Evolutionary conservation across 495 filamentous ascomycete species (phyloP).

Genomic region (Penicillium salamii): DNA sequence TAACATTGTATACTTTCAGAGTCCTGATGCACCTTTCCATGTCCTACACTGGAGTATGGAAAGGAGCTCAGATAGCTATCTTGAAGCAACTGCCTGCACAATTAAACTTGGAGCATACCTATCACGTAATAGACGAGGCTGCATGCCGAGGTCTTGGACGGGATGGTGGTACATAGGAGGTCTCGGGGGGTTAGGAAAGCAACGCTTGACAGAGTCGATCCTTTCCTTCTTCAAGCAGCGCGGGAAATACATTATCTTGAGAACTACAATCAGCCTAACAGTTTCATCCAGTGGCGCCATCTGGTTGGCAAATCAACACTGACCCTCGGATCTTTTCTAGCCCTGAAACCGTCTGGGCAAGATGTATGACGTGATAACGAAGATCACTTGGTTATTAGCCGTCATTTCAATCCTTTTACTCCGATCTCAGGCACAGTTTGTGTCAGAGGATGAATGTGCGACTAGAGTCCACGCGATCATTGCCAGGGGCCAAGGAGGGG

Average conservation of each 20-base stretch:
- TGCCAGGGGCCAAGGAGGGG: conserved; percentile 22
- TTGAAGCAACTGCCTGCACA: no score
- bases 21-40: no score
- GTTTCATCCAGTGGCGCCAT: neutral
- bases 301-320: neutral
- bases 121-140: neutral
- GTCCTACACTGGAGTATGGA: no score
- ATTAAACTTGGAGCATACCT: neutral
- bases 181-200: neutral
- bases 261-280: no score
- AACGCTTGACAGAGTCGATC: neutral
- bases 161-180: neutral
- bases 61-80: no score
- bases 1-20: neutral
- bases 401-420: neutral
- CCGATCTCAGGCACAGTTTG: conserved; percentile 10
- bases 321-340: neutral
- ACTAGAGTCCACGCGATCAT: conserved; percentile 27
- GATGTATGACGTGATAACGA: conserved; percentile 12
- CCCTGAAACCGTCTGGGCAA: neutral
- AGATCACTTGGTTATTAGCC: conserved; percentile 10
- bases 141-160: neutral
- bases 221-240: neutral
- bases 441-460: conserved; percentile 18
- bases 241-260: no score